Conservation (phyloP, 805 yeast species). For the Nakazawaea ambrosiae region DNA sequence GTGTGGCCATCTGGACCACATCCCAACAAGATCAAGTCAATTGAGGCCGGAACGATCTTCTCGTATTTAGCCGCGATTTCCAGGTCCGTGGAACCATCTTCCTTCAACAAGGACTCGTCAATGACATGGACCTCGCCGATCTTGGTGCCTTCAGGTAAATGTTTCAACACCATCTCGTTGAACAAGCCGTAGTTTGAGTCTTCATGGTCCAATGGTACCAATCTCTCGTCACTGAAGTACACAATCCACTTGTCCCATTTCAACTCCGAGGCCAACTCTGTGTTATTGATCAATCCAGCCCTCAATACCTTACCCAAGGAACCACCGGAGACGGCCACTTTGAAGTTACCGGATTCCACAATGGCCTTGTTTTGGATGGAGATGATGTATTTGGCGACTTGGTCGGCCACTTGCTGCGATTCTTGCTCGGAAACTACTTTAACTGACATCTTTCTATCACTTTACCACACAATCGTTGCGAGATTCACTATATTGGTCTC, state of each 20-base stretch:
- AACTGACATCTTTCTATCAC: conserved; percentile 26
- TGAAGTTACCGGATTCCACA: conserved; percentile 37
- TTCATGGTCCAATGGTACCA: conserved; percentile 73
- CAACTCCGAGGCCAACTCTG: conserved; percentile 33
- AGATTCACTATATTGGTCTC: background rate
- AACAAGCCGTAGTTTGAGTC: conserved; percentile 87
- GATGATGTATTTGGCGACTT: conserved; percentile 60
- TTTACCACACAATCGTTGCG: background rate
- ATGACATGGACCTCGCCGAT: conserved; percentile 62
- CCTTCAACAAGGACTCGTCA: conserved; percentile 52
- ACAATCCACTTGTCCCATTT: conserved; percentile 75
- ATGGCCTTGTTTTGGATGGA: conserved; percentile 57
- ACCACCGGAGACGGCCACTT: conserved; percentile 87
- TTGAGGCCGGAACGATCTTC: conserved; percentile 41
- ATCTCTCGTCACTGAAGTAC: conserved; percentile 85
- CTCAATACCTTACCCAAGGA: conserved; percentile 72
- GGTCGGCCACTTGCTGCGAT: conserved; percentile 52
- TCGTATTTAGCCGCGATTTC: conserved; percentile 62
- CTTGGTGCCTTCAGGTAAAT: conserved; percentile 33
- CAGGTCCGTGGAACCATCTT: conserved; percentile 42
- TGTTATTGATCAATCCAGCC: conserved; percentile 58
- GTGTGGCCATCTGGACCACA: conserved; percentile 98
- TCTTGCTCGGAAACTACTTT: conserved; percentile 44
- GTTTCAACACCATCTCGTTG: conserved; percentile 51
- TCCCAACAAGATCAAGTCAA: conserved; percentile 74